Percentiles rank a stretch among this genome's conserved stretches.
Evolutionary conservation across 306 rosid genomes (phyloP).

Genomic region (Dryas drummondii): DNA sequence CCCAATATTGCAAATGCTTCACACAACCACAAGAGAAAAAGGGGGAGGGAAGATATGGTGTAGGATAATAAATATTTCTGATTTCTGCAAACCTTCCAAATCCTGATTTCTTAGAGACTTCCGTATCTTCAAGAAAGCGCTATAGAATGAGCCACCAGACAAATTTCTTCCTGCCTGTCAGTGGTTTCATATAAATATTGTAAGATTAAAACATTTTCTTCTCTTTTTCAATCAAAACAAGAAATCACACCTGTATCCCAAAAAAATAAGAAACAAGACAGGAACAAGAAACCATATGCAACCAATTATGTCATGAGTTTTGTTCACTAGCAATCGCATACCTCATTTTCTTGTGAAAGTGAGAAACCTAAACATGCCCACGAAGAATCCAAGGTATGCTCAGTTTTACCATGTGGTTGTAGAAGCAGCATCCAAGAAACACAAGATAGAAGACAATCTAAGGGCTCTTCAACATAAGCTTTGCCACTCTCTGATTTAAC

Average conservation of each 20-base stretch:
- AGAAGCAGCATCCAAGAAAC: conserved; percentile 43
- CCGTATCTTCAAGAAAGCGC: conserved; percentile 32
- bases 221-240: neutral
- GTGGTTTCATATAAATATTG: neutral
- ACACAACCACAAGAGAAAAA: neutral
- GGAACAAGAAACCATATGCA: neutral
- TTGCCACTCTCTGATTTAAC: conserved; percentile 36
- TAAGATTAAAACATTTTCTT: neutral
- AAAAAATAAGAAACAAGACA: neutral
- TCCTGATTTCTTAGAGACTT: conserved; percentile 28
- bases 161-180: conserved; percentile 36
- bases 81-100: conserved; percentile 30
- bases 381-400: conserved; percentile 33
- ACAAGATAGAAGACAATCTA: conserved; percentile 37
- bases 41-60: neutral
- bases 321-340: neutral
- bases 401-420: conserved; percentile 32
- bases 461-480: conserved; percentile 34
- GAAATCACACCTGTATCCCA: neutral
- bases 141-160: conserved; percentile 27
- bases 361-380: conserved; percentile 44
- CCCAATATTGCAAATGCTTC: neutral
- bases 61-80: neutral
- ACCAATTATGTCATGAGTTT: neutral
- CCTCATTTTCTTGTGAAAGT: conserved; percentile 48